These are phyloP conservation scores for Eutrema yunnanense DNA, from an alignment of 345 rosid genomes.

Conservation along the genomic window DNA sequence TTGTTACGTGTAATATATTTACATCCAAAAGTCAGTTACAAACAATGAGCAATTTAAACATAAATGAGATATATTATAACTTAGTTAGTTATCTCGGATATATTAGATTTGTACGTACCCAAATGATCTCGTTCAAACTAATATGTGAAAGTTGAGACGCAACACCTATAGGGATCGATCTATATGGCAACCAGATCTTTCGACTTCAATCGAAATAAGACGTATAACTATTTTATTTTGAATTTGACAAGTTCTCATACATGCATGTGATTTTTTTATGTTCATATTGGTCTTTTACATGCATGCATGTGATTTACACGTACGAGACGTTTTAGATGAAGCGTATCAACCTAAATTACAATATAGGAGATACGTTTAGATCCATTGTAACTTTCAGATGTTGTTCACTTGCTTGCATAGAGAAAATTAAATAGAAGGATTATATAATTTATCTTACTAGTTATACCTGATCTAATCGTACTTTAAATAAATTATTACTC, in stretches of 20 bases:
- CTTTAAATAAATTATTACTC: background rate
- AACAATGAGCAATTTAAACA: background rate
- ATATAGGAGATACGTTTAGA: background rate
- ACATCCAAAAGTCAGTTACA: background rate
- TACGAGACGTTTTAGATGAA: background rate
- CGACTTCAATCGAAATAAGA: slow-evolving; percentile 11
- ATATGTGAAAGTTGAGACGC: background rate
- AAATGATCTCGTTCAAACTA: background rate
- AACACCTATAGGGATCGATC: background rate
- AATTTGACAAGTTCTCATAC: slow-evolving; percentile 17
- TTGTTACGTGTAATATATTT: background rate
- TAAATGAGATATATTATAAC: background rate
- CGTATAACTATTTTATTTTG: background rate
- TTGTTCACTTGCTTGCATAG: background rate
- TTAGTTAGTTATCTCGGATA: background rate
- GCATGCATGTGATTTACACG: slow-evolving; percentile 21
- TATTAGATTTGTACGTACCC: background rate
- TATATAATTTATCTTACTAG: background rate
- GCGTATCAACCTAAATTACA: background rate
- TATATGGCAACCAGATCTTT: slow-evolving; percentile 1
- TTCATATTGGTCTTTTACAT: background rate
- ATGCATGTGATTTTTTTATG: background rate
- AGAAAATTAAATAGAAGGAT: too few species aligned
- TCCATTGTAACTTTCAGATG: background rate
- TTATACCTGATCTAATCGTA: background rate